A percentile compares a stretch with the other conserved stretches of the same genome.
These are phyloP conservation scores for Cornus kousa DNA, from an alignment of 148 eudicot species.

Conservation along the genomic window DNA sequence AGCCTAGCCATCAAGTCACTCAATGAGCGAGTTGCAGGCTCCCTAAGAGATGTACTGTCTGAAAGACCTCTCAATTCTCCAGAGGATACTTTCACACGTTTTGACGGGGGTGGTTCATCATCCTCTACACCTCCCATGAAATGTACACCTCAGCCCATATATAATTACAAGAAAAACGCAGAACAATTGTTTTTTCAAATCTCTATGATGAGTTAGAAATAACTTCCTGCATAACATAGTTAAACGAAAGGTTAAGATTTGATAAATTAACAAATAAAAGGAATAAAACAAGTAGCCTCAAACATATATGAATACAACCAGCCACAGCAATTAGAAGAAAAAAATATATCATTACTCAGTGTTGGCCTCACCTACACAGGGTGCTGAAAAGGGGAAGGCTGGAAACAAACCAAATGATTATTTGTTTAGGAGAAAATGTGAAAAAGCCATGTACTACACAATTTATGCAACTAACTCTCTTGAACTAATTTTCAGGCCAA, in stretches of 20 bases:
- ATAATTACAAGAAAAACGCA: slow-evolving; percentile 13
- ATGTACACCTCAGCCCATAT: slow-evolving; percentile 48
- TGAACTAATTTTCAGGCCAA: too few relatives aligned
- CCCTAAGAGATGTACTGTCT: slow-evolving; percentile 21
- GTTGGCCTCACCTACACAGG: too few relatives aligned
- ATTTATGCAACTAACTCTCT: too few relatives aligned
- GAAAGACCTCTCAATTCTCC: slow-evolving; percentile 21
- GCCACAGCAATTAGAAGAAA: not conserved
- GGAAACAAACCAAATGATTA: not conserved
- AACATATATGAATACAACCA: not conserved
- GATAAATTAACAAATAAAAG: too few relatives aligned
- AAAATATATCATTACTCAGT: too few relatives aligned
- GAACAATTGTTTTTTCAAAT: not conserved
- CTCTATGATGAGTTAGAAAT: not conserved
- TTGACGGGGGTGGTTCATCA: slow-evolving; percentile 48
- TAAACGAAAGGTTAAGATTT: not conserved
- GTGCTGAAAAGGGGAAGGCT: too few relatives aligned
- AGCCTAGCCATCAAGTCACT: slow-evolving; percentile 64
- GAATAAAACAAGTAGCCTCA: not conserved
- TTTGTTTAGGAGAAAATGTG: too few relatives aligned
- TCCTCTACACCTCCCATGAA: slow-evolving; percentile 58
- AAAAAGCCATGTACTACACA: too few relatives aligned
- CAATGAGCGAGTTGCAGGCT: slow-evolving; percentile 29
- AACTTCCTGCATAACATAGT: slow-evolving; percentile 4
- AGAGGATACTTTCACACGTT: slow-evolving; percentile 41